Conservation (phyloP, 306 rosid species). For the Erythrophleum fordii region DNA sequence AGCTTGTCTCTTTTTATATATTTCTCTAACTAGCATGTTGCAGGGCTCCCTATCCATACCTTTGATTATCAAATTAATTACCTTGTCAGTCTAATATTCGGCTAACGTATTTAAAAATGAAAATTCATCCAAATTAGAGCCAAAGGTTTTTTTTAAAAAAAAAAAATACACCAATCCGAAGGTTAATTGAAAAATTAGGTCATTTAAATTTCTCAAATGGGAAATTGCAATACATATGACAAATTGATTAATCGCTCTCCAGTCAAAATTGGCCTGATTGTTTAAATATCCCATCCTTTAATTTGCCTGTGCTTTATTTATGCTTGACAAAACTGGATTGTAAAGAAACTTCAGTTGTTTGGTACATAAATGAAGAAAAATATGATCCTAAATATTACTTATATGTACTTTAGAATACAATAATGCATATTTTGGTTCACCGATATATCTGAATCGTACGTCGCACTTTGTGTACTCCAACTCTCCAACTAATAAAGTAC, state of each 20-base stretch:
- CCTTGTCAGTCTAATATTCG: slow-evolving; percentile 4
- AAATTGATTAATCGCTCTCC: background rate
- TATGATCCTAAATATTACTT: background rate
- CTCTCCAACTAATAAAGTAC: slow-evolving; percentile 8
- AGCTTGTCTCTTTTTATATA: slow-evolving; percentile 20
- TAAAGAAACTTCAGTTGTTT: background rate
- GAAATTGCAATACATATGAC: background rate
- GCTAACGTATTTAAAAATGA: background rate
- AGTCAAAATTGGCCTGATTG: background rate
- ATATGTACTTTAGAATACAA: background rate
- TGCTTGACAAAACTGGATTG: background rate
- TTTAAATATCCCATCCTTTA: background rate
- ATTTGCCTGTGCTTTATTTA: background rate
- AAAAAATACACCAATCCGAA: too few species aligned
- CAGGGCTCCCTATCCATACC: slow-evolving; percentile 29
- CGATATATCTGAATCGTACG: slow-evolving; percentile 13
- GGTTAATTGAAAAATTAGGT: background rate
- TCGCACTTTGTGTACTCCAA: background rate
- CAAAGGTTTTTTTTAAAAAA: too few species aligned
- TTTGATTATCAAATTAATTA: slow-evolving; percentile 18
- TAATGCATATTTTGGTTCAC: slow-evolving; percentile 7
- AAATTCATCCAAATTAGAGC: background rate
- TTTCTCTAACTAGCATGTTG: slow-evolving; percentile 7
- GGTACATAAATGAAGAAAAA: background rate
- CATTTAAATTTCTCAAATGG: background rate